Evolutionary conservation across 441 rosid genomes (phyloP).

Genomic region (Jatropha podagrica): DNA sequence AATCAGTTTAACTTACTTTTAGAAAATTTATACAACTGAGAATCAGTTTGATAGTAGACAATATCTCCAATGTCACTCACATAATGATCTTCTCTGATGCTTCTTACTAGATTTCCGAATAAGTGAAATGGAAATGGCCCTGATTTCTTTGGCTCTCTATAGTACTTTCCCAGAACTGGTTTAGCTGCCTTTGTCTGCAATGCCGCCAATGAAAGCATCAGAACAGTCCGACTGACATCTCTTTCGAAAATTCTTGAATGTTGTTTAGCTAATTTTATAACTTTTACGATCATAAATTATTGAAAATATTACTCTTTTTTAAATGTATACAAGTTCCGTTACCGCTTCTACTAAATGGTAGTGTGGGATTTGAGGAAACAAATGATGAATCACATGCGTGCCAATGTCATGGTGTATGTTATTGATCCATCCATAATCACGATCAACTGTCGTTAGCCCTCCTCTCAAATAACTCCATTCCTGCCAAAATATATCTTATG

Average conservation of each 20-base stretch:
- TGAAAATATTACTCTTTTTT: not conserved
- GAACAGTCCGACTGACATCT: too few species aligned
- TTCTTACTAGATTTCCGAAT: conserved; percentile 32
- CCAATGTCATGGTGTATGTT: conserved; percentile 65
- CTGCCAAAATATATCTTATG: too few species aligned
- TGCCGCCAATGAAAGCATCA: not conserved
- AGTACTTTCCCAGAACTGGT: conserved; percentile 54
- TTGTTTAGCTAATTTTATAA: too few species aligned
- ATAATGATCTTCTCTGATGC: conserved; percentile 49
- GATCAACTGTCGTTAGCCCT: too few species aligned
- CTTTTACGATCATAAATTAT: too few species aligned
- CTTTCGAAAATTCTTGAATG: too few species aligned
- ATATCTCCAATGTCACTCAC: conserved; percentile 57
- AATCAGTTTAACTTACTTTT: not conserved
- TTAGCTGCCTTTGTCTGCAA: conserved; percentile 52
- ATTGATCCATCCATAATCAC: conserved; percentile 34
- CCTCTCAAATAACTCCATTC: too few species aligned
- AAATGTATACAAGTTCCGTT: not conserved
- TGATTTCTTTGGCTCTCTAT: conserved; percentile 51
- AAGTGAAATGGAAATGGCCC: conserved; percentile 50
- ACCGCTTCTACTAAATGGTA: conserved; percentile 87
- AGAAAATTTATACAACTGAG: not conserved
- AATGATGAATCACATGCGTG: conserved; percentile 89
- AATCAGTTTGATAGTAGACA: conserved; percentile 36
- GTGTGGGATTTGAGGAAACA: conserved; percentile 96